Evolutionary conservation across 2,329 filamentous ascomycete genomes (phyloP), one percentile per base, ranked within the genome.

Genomic region (Ceratocystis smalleyi): DNA sequence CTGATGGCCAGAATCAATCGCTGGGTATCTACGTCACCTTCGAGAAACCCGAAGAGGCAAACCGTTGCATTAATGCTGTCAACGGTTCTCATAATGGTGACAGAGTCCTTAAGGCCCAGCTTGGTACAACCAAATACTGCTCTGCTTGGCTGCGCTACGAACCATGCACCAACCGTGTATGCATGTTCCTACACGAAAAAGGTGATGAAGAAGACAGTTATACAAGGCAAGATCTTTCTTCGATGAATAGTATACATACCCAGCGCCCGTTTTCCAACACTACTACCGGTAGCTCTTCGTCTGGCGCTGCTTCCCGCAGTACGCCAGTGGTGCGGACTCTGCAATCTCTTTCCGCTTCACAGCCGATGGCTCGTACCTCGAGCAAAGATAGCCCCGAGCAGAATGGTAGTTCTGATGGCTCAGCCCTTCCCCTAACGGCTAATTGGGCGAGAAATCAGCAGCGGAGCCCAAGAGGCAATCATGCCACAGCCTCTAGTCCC

Each of bases 21-120:
- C 86, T 99, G 4, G 94, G 94, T 59, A 92, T 99, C 61, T 99
- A 99, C 72, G 94, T 99, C n/a, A 99, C 94, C 0, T 99, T 96
- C 73, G 88, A 94, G 69, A 86, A 83, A 68, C 95, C 95, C 72
- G 85, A 90, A 68, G 94, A 97, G 75, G 94, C 94, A 17, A 87
- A 87, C 49, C 84, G 83, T 45, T 99, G 94, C 73, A 99, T 99
- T 68, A 82, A 85, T 64, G 90, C 91, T 45, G 94, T 99, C 4
- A 91, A 99, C 73, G 91, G 91, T 43, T 95, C 91, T 1, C 83
- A 87, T 67, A 97, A 99, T 71, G 91, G 89, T 62, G 94, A 97
- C 68, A 81, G 92, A 61, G 81, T 89, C 15, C 76, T 99, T 22
- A 86, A 89, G 78, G 91, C 83, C 3, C 85, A 84, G 71, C 75